Conservation (phyloP, 257 asterid genomes). For the Nyctanthes arbortristis region DNA sequence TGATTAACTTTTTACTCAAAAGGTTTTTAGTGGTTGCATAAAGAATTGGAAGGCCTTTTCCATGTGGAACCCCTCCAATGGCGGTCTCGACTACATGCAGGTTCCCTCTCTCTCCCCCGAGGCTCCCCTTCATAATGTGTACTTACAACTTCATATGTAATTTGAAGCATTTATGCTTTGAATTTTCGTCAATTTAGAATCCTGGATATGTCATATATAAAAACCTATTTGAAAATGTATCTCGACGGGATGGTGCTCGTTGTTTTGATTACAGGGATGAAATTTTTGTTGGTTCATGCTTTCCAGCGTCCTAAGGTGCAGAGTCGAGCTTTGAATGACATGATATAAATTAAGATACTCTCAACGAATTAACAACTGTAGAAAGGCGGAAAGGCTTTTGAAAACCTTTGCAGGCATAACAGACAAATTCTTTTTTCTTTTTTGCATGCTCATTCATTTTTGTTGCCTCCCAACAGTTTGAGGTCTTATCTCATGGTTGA, state of each 20-base stretch:
- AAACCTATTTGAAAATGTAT: not conserved
- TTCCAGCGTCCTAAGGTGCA: not conserved
- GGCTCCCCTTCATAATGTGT: not conserved
- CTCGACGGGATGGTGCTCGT: not conserved
- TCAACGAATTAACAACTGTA: not conserved
- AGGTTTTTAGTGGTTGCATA: conserved; percentile 76
- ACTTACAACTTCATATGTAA: not conserved
- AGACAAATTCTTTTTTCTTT: not conserved
- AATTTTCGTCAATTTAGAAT: not conserved
- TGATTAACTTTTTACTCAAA: not conserved
- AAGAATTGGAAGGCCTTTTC: conserved; percentile 77
- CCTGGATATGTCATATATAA: not conserved
- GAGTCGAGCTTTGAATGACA: not conserved
- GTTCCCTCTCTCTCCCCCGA: conserved; percentile 21
- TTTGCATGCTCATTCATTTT: not conserved
- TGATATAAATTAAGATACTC: not conserved
- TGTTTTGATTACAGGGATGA: not conserved
- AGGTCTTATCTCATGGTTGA: not conserved
- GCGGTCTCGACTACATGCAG: conserved; percentile 88
- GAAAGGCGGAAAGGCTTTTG: no score
- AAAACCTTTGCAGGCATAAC: no score
- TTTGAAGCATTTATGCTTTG: not conserved
- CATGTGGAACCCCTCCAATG: conserved; percentile 71
- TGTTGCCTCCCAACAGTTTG: not conserved
- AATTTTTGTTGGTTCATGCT: not conserved